Percentiles rank a stretch among this genome's conserved stretches.
Evolutionary conservation across 2,329 filamentous ascomycete genomes (phyloP).

Genomic region (Fusarium paranaense): DNA sequence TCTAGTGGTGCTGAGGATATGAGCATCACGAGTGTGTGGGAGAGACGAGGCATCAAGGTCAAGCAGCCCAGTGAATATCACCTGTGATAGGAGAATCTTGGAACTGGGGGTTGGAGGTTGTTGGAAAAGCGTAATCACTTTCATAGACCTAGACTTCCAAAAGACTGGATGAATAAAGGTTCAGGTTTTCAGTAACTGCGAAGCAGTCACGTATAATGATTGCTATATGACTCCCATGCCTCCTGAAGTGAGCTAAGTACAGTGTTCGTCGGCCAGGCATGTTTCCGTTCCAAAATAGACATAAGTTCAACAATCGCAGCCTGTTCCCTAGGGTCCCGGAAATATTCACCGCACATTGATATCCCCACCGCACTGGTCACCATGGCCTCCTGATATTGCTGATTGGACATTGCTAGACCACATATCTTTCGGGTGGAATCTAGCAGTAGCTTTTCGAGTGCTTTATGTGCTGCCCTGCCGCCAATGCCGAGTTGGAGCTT

Average conservation of each 20-base stretch:
- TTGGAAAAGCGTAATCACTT: not conserved
- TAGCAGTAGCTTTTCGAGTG: conserved; percentile 16
- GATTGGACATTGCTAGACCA: conserved; percentile 10
- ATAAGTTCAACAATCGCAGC: conserved; percentile 16
- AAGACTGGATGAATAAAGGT: not conserved
- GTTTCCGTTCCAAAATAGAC: conserved; percentile 15
- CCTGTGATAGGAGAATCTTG: conserved; percentile 7
- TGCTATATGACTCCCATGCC: not conserved
- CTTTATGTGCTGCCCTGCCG: conserved; percentile 21
- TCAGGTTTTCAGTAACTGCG: not conserved
- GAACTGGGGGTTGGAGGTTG: not conserved
- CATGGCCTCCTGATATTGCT: conserved; percentile 17
- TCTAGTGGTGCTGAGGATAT: conserved; percentile 36
- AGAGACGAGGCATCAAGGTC: conserved; percentile 37
- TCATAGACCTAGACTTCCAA: not conserved
- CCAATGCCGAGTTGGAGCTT: conserved; percentile 26
- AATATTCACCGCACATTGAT: conserved; percentile 35
- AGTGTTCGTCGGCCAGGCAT: conserved; percentile 22
- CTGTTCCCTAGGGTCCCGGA: conserved; percentile 20
- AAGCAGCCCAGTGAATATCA: conserved; percentile 37
- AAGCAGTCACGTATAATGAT: not conserved
- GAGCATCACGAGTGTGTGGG: conserved; percentile 38
- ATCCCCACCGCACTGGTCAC: conserved; percentile 22
- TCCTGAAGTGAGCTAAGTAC: not conserved
- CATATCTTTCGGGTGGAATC: conserved; percentile 20